Conservation (phyloP, 2,329 filamentous ascomycete genomes). For the Trichoderma simmonsii region DNA sequence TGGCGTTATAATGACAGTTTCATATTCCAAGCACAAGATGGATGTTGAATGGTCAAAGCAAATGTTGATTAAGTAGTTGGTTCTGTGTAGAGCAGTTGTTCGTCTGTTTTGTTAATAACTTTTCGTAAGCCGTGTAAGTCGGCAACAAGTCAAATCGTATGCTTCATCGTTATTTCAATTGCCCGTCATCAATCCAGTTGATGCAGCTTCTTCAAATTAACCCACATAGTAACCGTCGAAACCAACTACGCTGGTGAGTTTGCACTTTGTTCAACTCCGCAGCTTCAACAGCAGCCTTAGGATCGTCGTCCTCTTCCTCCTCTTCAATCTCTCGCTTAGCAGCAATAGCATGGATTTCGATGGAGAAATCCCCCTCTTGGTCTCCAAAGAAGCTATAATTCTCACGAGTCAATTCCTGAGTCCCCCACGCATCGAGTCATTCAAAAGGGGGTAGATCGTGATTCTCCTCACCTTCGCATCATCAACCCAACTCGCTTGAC, state of each 20-base stretch:
- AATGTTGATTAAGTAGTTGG: background rate
- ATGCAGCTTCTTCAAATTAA: slow-evolving; percentile 20
- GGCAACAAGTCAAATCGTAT: background rate
- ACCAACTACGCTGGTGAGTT: slow-evolving; percentile 20
- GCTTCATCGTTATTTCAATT: background rate
- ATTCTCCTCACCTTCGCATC: slow-evolving; percentile 67
- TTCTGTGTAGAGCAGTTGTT: background rate
- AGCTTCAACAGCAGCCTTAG: slow-evolving; percentile 12
- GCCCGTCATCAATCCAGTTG: background rate
- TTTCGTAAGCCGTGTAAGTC: background rate
- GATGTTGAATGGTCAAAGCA: background rate
- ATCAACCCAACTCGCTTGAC: slow-evolving; percentile 71
- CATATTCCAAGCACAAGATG: background rate
- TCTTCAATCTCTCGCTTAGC: slow-evolving; percentile 25
- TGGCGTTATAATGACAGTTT: background rate
- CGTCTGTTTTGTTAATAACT: background rate
- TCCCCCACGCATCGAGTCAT: background rate
- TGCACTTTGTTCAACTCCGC: background rate
- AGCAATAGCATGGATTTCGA: slow-evolving; percentile 32
- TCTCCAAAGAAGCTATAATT: slow-evolving; percentile 66
- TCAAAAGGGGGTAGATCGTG: background rate
- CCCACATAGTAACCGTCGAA: slow-evolving; percentile 30
- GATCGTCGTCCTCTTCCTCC: slow-evolving; percentile 26
- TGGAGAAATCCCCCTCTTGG: slow-evolving; percentile 64
- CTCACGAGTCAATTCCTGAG: background rate